These are phyloP conservation scores for Avena sativa DNA, from an alignment of 176 grass and related monocot genomes.

Conservation along the genomic window DNA sequence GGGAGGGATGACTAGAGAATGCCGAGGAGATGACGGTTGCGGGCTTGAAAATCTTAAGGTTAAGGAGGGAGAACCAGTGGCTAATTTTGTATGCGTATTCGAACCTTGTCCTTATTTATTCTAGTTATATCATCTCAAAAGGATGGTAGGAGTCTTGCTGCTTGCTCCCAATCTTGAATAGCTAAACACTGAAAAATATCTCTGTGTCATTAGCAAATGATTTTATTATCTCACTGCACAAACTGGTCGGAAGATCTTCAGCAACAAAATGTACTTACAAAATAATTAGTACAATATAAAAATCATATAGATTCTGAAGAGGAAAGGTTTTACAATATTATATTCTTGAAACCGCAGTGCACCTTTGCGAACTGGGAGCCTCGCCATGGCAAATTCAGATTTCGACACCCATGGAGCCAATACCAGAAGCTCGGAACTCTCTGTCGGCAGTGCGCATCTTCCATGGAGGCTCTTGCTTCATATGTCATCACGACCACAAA, in stretches of 20 bases:
- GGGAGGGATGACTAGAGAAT: not conserved
- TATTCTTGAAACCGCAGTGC: slow-evolving; percentile 46
- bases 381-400: slow-evolving; percentile 67
- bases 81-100: not conserved
- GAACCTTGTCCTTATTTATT: not conserved
- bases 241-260: not conserved
- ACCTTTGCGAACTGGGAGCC: slow-evolving; percentile 91
- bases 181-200: not conserved
- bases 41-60: not conserved
- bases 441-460: slow-evolving; percentile 73
- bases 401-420: slow-evolving; percentile 74
- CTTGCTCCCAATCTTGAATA: not conserved
- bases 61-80: not conserved
- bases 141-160: not conserved
- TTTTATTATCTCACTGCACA: not conserved
- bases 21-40: no score
- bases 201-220: not conserved
- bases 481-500: slow-evolving; percentile 55
- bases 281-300: not conserved
- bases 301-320: not conserved
- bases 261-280: not conserved
- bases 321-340: no score
- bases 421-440: slow-evolving; percentile 77
- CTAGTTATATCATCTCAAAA: not conserved
- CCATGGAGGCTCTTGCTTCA: slow-evolving; percentile 75